phyloP scores from a whole-genome alignment of 2,329 filamentous ascomycete genomes.

The Aspergillus latus region DNA sequence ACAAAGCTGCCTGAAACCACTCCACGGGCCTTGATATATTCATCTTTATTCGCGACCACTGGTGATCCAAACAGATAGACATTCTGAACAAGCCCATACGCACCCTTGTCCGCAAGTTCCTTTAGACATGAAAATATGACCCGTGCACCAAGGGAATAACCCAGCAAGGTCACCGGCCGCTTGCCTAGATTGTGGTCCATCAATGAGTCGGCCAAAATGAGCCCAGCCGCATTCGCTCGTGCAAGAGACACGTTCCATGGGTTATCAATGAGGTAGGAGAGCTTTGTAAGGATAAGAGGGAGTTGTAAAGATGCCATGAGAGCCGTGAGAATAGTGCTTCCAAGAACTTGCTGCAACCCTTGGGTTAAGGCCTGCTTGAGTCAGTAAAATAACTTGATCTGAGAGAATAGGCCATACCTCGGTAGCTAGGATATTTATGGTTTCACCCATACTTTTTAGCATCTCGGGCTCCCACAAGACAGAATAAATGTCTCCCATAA shows the following conservation, averaged over 20 bases:
- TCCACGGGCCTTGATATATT: slow-evolving; percentile 77
- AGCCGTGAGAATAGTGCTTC: slow-evolving; percentile 80
- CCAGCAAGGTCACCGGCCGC: slow-evolving; percentile 86
- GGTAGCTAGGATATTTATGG: slow-evolving; percentile 95
- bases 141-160: slow-evolving; percentile 87
- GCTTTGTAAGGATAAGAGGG: slow-evolving; percentile 88
- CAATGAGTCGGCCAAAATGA: slow-evolving; percentile 91
- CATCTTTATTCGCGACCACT: slow-evolving; percentile 85
- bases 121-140: slow-evolving; percentile 90
- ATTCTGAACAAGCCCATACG: slow-evolving; percentile 85
- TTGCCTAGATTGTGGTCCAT: slow-evolving; percentile 89
- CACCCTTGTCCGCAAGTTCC: slow-evolving; percentile 81
- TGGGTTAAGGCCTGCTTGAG: slow-evolving; percentile 78
- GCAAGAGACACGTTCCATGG: slow-evolving; percentile 97
- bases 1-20: slow-evolving; percentile 90
- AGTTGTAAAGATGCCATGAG: slow-evolving; percentile 91
- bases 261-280: slow-evolving; percentile 96
- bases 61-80: slow-evolving; percentile 94
- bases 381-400: background rate
- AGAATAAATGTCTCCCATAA: slow-evolving; percentile 98
- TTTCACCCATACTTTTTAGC: slow-evolving; percentile 96
- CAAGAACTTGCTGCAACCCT: slow-evolving; percentile 91
- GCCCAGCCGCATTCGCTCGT: slow-evolving; percentile 80
- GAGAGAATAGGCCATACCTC: slow-evolving; percentile 58
- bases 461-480: slow-evolving; percentile 98